Evolutionary conservation across 768 basidiomycete genomes (phyloP), one percentile per base, ranked within the genome.

Genomic region (Pleurotus salmoneostramineus): DNA sequence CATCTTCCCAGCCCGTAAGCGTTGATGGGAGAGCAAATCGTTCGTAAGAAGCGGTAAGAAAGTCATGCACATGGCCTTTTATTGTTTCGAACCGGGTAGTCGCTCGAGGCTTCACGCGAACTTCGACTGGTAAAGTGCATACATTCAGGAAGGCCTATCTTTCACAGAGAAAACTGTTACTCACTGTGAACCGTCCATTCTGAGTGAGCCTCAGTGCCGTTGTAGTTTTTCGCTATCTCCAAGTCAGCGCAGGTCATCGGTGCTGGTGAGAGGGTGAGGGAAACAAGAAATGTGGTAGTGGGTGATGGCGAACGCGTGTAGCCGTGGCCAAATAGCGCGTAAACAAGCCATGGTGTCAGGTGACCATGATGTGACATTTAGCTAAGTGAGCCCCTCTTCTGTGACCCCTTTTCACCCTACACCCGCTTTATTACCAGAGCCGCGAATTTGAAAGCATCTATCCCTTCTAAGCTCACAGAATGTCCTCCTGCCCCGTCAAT

Each of bases 11-110:
- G 17, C 92, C 93, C 42, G 80, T 75, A 4, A 96, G 72, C 12
- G 76, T 78, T 5, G 88, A 89, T 5, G 91, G 88, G 14, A 92
- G 76, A 46, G 81, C 78, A 35, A 96, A 78, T 15, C 84, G 80
- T 49, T 86, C 81, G 56, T 87, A 84, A 7, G 88, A 60, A 3
- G 61, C 86, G 14, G 59, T 65, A 15, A 83, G 60, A 62, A 75
- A 91, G 21, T 81, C 69, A 54, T 80, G 74, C 5, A 95, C 86
- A 45, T 82, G 75, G 46, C 75, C 79, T 56, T 87, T 78, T 60
- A 95, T 84, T 31, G 85, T 83, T 58, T 94, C 91, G 71, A 90
- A 84, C 12, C 90, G 85, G 27, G 87, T 79, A 6, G 88, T 85
- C 7, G 91, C 82, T 49, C 81, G 77, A 12, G 84, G 72, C 44